Conservation (phyloP, 306 rosid genomes). For the Benincasa hispida region DNA sequence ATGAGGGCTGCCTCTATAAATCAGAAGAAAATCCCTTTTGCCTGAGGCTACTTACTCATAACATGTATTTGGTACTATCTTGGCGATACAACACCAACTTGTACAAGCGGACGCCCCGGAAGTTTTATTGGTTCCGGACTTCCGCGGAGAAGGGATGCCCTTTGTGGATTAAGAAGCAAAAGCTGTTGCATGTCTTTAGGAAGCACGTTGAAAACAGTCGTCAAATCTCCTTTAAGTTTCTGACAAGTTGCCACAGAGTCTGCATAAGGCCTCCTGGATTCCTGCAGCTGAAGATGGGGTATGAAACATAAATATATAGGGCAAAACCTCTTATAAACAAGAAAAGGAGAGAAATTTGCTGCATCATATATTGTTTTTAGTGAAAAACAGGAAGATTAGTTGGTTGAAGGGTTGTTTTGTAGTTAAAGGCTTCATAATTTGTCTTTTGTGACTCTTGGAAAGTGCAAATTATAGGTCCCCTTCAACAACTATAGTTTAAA, state of each 20-base stretch:
- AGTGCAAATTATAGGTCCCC: background rate
- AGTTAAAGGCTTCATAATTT: background rate
- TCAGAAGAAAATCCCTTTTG: slow-evolving; percentile 10
- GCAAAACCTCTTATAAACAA: slow-evolving; percentile 9
- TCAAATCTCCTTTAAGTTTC: slow-evolving; percentile 52
- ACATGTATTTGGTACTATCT: slow-evolving; percentile 24
- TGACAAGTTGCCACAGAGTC: slow-evolving; percentile 36
- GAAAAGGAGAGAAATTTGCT: background rate
- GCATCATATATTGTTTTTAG: background rate
- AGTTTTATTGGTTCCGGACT: slow-evolving; percentile 32
- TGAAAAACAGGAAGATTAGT: background rate
- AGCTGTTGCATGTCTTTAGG: slow-evolving; percentile 80
- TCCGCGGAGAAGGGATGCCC: slow-evolving; percentile 54
- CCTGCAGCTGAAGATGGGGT: slow-evolving; percentile 42
- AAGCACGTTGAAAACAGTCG: slow-evolving; percentile 47
- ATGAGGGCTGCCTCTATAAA: slow-evolving; percentile 14
- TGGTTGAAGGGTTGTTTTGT: background rate
- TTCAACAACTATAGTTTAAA: background rate
- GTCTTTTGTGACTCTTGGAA: background rate
- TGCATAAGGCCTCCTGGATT: slow-evolving; percentile 34
- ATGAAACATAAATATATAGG: slow-evolving; percentile 13
- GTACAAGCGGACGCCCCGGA: slow-evolving; percentile 24
- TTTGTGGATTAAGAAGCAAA: slow-evolving; percentile 66
- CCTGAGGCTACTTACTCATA: slow-evolving; percentile 12
- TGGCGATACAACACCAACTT: slow-evolving; percentile 16